Evolutionary conservation across 805 yeast species (phyloP), one percentile per base, ranked within the genome.

Genomic region (Metschnikowia kunwiensis): DNA sequence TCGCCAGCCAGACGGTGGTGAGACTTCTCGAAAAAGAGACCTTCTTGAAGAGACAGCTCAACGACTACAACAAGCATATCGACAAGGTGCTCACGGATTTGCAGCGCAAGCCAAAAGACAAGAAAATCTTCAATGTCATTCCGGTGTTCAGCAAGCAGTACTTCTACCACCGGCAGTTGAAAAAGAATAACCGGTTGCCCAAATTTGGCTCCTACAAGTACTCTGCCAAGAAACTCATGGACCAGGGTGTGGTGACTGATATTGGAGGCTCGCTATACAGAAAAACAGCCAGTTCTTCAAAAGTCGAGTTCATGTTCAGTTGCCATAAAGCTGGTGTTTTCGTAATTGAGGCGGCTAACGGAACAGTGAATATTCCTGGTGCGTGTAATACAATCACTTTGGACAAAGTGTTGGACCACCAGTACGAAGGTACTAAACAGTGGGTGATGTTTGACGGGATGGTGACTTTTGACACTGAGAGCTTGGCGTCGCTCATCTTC

Each of bases 161-260:
- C 57, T 82, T 82, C 61, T 82, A 83, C 53, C 83, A 80, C 55
- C 64, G 88, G 21, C 85, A 80, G 45, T 62, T 85, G 48, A 78
- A 78, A 51, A 78, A 74, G 61, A 59, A 70, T 13, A 86, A 87
- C 23, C 68, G 82, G 31, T 59, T 82, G 25, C 86, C 91, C 1
- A 75, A 74, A 53, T 85, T 80, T 58, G 95, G 95, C 3, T 77
- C 86, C 1, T 83, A 75, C 65, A 80, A 80, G 55, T 85, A 86
- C 63, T 74, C 86, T 0, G 81, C 86, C 4, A 81, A 82, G 47
- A 81, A 80, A 51, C 70, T 91, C 24, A 67, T 75, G 52, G 96
- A 88, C 40, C 82, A 76, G 44, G 82, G 84, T 0, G 74, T 88
- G 1, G 56, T 89, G 14, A 55, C 73, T 3, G 81, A 77, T 34